Conservation (phyloP, 108 stramenopile species). For the Aurantiochytrium sp. region DNA sequence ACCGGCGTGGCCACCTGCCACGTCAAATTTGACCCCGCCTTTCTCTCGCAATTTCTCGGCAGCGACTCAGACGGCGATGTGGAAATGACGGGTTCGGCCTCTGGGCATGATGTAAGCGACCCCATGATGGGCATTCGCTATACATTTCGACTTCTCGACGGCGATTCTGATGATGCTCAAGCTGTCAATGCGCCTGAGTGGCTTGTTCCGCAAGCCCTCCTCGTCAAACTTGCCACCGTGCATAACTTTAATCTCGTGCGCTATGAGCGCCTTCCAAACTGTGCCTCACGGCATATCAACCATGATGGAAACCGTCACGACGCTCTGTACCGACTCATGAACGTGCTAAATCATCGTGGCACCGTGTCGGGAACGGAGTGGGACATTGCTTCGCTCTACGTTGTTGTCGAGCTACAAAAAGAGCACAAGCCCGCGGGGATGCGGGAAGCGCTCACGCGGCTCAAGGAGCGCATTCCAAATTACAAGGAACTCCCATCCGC, state of each 20-base stretch:
- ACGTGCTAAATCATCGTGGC: neutral
- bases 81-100: neutral
- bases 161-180: neutral
- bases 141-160: constrained; percentile 17
- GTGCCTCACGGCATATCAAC: neutral
- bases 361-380: neutral
- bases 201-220: constrained; percentile 18
- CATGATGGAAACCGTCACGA: neutral
- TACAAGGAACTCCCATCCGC: neutral
- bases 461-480: neutral
- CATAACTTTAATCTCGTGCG: neutral
- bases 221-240: neutral
- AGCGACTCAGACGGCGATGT: neutral
- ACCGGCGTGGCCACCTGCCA: neutral
- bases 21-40: neutral
- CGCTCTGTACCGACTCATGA: neutral
- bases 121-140: constrained; percentile 23
- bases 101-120: neutral
- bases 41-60: neutral
- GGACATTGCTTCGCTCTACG: constrained; percentile 6
- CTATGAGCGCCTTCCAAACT: neutral
- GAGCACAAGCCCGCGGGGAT: neutral
- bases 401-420: neutral
- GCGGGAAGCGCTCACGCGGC: neutral
- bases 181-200: constrained; percentile 34